Evolutionary conservation across 129 eudicot species (phyloP), one percentile per base, ranked within the genome.

Genomic region (Glebionis coronaria): DNA sequence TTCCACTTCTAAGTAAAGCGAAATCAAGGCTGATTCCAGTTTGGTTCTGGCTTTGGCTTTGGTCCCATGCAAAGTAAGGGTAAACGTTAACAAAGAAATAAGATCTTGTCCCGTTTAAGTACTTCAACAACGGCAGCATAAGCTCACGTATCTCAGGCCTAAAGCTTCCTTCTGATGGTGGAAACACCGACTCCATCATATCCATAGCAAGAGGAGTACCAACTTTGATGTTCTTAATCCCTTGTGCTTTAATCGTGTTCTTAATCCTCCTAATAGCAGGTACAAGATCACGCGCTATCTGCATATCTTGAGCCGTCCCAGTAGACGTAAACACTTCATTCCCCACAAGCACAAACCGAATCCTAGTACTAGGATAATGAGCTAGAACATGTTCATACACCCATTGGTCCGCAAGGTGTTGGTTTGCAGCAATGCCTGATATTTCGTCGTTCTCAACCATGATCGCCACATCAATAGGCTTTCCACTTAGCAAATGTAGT

Each of bases 171-270:
- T 63, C 73, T 1, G 96, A 88, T 16, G 96, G 96, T 5, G 96
- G 96, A 66, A 78, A 82, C 2, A 76, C 56, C 5, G 88, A 46
- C 49, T 67, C 89, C 85, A 88, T 65, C 45, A 79, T 69, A 61
- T 88, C 96, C 89, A 85, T 88, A 23, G 92, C 87, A 4, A 85
- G 71, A 2, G 96, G 89, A 0, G 96, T 88, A 3, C 83, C 83
- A 3, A 88, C 77, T 47, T 88, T 88, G 3, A 88, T 88, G 85
- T 88, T 82, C 25, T 76, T 76, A 21, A 88, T 81, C 23, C 85
- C 79, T 16, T 73, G 77, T 2, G 51, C 46, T 16, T 8, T 69
- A 0, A 88, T 57, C 1, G 96, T 73, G 61, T 55, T 78, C 64
- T 81, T 80, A 40, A 88, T 85, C n/a, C 79, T 72, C 5, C 74